Conservation (phyloP, 2,329 filamentous ascomycete genomes). For the Diplodia corticola region DNA sequence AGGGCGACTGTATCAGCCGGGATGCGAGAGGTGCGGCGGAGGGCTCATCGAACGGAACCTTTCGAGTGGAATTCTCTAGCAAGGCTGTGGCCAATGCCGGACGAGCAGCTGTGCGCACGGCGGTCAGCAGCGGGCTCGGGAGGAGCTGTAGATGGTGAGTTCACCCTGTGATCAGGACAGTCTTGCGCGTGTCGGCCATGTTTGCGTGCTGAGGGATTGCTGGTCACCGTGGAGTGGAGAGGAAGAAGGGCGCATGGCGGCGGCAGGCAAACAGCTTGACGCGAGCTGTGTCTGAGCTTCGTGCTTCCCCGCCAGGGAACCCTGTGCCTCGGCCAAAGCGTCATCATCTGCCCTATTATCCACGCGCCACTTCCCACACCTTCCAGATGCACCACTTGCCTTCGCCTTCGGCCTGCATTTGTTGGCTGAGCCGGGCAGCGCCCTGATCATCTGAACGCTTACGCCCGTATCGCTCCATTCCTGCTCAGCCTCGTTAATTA, state of each 20-base stretch:
- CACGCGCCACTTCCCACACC: neutral
- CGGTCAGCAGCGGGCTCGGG: neutral
- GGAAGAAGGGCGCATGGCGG: neutral
- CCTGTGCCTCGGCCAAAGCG: slow-evolving; percentile 3
- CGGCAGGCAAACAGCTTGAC: neutral
- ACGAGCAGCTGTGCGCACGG: slow-evolving; percentile 44
- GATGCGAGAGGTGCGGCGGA: neutral
- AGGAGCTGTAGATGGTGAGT: neutral
- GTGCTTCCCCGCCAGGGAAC: slow-evolving; percentile 1
- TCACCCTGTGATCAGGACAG: slow-evolving; percentile 42
- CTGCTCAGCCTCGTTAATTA: neutral
- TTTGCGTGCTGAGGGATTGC: neutral
- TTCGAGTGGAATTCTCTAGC: slow-evolving; percentile 57
- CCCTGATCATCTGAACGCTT: neutral
- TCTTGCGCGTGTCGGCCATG: slow-evolving; percentile 25
- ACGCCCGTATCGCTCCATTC: neutral
- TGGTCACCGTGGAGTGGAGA: neutral
- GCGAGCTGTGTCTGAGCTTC: neutral
- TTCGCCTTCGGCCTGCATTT: neutral
- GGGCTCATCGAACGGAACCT: slow-evolving; percentile 30
- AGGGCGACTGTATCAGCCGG: slow-evolving; percentile 4
- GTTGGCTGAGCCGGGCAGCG: neutral
- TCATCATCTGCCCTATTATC: neutral
- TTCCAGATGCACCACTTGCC: neutral
- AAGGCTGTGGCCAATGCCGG: slow-evolving; percentile 60